Conservation (phyloP, 148 eudicot species). For the Silene latifolia region DNA sequence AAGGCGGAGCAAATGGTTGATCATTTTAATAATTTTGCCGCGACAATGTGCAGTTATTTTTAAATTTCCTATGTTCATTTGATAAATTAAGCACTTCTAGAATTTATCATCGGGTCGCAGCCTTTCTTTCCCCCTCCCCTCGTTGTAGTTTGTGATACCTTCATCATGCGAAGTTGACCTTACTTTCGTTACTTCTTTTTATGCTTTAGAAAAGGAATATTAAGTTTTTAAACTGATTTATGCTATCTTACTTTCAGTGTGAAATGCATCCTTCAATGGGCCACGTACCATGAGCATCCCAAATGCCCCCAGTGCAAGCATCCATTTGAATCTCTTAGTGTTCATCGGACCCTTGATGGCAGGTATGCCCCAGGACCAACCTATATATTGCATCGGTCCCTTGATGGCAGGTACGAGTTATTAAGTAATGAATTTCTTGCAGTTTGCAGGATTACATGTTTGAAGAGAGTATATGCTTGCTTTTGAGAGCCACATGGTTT, state of each 20-base stretch:
- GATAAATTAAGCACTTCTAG: too few relatives aligned
- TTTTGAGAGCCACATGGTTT: constrained; percentile 76
- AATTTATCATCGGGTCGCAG: not conserved
- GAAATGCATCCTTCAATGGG: constrained; percentile 89
- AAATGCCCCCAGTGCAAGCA: constrained; percentile 89
- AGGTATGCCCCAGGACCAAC: constrained; percentile 35
- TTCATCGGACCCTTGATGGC: constrained; percentile 88
- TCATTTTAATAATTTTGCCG: too few relatives aligned
- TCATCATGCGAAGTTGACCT: not conserved
- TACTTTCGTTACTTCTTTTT: too few relatives aligned
- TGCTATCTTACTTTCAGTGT: constrained; percentile 40
- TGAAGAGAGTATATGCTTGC: constrained; percentile 84
- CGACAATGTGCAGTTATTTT: too few relatives aligned
- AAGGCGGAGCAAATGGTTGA: too few relatives aligned
- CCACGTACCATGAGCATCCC: constrained; percentile 69
- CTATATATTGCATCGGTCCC: constrained; percentile 35
- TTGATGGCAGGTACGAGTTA: constrained; percentile 85
- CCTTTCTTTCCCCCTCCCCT: not conserved
- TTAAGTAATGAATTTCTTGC: constrained; percentile 26
- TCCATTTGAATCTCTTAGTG: constrained; percentile 66
- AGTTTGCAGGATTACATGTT: constrained; percentile 78
- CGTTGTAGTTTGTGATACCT: not conserved
- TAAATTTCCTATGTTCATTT: too few relatives aligned
- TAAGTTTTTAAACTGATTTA: not conserved
- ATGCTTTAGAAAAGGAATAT: too few relatives aligned